phyloP scores from a whole-genome alignment of 306 rosid genomes.

The Cyamopsis tetragonoloba region DNA sequence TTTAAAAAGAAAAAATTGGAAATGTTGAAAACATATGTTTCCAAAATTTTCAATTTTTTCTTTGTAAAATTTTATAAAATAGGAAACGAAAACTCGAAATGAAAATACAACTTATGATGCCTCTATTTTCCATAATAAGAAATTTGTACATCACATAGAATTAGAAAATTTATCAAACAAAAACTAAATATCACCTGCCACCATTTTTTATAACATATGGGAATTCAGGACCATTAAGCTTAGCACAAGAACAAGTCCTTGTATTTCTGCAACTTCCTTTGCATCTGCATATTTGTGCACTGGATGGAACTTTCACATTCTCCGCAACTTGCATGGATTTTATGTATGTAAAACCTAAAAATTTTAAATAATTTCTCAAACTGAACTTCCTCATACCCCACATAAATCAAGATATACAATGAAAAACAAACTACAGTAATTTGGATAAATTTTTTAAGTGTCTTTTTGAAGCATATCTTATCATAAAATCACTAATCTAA shows the following conservation, averaged over 20 bases:
- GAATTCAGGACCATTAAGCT: neutral
- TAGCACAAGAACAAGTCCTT: neutral
- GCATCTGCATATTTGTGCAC: neutral
- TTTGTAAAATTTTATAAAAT: no score
- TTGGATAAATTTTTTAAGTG: no score
- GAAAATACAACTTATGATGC: no score
- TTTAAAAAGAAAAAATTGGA: no score
- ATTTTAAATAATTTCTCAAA: neutral
- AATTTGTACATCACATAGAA: no score
- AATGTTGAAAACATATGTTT: no score
- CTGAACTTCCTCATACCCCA: neutral
- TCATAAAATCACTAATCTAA: no score
- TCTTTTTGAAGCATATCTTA: no score
- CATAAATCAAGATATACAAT: neutral
- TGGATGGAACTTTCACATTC: neutral
- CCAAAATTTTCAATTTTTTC: no score
- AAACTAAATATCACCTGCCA: conserved; percentile 9
- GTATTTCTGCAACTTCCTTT: neutral
- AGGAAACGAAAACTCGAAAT: no score
- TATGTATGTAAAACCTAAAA: conserved; percentile 1
- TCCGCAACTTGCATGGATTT: neutral
- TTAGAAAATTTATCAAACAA: neutral
- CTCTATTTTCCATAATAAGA: no score
- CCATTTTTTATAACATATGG: neutral
- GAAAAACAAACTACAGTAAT: no score